These are phyloP conservation scores for Ceratobasidium sp. DNA, from an alignment of 1,284 basidiomycete species.

Conservation along the genomic window DNA sequence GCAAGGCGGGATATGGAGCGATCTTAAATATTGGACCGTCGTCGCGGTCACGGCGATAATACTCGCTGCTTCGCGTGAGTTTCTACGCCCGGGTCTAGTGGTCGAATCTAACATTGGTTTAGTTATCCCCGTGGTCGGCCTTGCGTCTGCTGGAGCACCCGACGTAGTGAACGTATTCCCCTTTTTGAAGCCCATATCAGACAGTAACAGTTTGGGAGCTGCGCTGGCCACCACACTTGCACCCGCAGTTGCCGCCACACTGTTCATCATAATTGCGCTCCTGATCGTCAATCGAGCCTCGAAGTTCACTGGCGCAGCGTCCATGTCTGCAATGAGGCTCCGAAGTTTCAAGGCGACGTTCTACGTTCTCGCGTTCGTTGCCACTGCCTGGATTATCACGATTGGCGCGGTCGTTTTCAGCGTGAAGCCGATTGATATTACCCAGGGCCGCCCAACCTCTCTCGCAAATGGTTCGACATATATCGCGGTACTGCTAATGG, in stretches of 20 bases:
- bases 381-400: conserved; percentile 71
- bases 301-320: conserved; percentile 69
- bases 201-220: conserved; percentile 65
- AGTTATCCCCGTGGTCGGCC: conserved; percentile 78
- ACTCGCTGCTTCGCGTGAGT: conserved; percentile 74
- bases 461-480: conserved; percentile 80
- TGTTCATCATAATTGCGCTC: conserved; percentile 72
- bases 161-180: conserved; percentile 77
- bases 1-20: conserved; percentile 63
- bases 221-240: conserved; percentile 76
- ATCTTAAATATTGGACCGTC: conserved; percentile 68
- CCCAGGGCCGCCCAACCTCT: conserved; percentile 52
- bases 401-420: conserved; percentile 78
- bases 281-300: conserved; percentile 67
- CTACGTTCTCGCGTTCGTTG: conserved; percentile 69
- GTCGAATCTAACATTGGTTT: conserved; percentile 47
- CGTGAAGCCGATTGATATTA: conserved; percentile 67
- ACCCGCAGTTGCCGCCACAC: conserved; percentile 70
- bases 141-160: conserved; percentile 75
- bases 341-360: conserved; percentile 77
- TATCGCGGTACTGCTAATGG: conserved; percentile 73
- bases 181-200: conserved; percentile 69
- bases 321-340: conserved; percentile 71
- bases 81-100: background rate
- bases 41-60: conserved; percentile 65